A percentile compares a stretch with the other conserved stretches of the same genome.
Conservation (phyloP, 2,329 filamentous ascomycete genomes). For the Phaeosphaeriaceae sp. region DNA sequence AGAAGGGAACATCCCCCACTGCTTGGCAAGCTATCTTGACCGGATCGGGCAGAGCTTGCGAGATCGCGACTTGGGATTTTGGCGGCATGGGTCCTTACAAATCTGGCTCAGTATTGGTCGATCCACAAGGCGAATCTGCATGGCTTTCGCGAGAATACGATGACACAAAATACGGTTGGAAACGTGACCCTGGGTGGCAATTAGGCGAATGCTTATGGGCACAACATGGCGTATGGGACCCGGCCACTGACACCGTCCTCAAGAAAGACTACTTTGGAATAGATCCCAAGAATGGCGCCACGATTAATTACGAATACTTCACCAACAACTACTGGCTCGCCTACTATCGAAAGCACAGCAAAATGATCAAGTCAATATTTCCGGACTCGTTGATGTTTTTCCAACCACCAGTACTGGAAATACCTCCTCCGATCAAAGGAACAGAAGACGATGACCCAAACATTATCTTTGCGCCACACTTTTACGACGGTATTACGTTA, state of each 20-base stretch:
- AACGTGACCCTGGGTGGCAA: slow-evolving; percentile 85
- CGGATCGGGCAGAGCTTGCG: slow-evolving; percentile 87
- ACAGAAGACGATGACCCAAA: slow-evolving; percentile 87
- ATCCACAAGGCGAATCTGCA: slow-evolving; percentile 82
- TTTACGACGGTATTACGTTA: slow-evolving; percentile 94
- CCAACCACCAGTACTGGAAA: slow-evolving; percentile 89
- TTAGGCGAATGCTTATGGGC: slow-evolving; percentile 97
- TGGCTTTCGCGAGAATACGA: slow-evolving; percentile 87
- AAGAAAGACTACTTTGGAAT: slow-evolving; percentile 88
- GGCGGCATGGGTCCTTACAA: slow-evolving; percentile 92
- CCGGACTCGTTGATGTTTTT: slow-evolving; percentile 85
- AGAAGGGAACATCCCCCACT: slow-evolving; percentile 91
- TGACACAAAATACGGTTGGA: slow-evolving; percentile 88
- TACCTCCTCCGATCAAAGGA: slow-evolving; percentile 86
- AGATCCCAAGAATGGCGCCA: slow-evolving; percentile 74
- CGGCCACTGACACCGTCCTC: slow-evolving; percentile 74
- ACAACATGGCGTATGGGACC: slow-evolving; percentile 95
- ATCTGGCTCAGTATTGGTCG: slow-evolving; percentile 79
- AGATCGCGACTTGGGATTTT: slow-evolving; percentile 92
- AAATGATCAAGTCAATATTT: slow-evolving; percentile 77
- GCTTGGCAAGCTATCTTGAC: slow-evolving; percentile 92
- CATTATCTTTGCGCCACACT: slow-evolving; percentile 93
- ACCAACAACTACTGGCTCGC: slow-evolving; percentile 92
- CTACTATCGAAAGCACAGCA: slow-evolving; percentile 77
- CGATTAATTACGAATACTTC: slow-evolving; percentile 81